A percentile compares a stretch with the other conserved stretches of the same genome.
Evolutionary conservation across 1,284 basidiomycete species (phyloP).

Genomic region (Anthracocystis panici-leucophaei): DNA sequence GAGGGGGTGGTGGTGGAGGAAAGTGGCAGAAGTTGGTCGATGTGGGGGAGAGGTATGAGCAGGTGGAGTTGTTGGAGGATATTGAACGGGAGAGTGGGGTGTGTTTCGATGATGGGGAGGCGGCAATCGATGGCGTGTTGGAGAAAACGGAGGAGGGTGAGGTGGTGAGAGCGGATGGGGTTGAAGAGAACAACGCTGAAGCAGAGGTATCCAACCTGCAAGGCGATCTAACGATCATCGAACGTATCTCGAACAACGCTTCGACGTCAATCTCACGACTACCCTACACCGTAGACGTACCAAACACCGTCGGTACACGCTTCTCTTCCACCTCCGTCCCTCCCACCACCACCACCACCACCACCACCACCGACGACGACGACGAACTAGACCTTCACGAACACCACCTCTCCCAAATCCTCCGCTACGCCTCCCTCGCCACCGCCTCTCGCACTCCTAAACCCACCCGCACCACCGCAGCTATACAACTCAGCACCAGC

Average conservation of each 20-base stretch:
- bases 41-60: conserved; percentile 74
- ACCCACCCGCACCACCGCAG: background rate
- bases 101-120: background rate
- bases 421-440: conserved; percentile 31
- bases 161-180: background rate
- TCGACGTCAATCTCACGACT: conserved; percentile 2
- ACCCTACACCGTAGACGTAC: conserved; percentile 32
- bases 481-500: background rate
- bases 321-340: conserved; percentile 4
- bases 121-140: too few species aligned
- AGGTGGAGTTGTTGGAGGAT: conserved; percentile 47
- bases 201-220: conserved; percentile 12
- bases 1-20: conserved; percentile 81
- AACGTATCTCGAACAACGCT: conserved; percentile 3
- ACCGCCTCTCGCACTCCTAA: conserved; percentile 9
- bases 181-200: background rate
- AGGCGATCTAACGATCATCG: conserved; percentile 26
- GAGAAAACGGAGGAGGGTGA: too few species aligned
- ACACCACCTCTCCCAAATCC: conserved; percentile 22
- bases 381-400: background rate
- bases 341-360: background rate
- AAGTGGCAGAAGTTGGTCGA: conserved; percentile 86
- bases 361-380: conserved; percentile 5
- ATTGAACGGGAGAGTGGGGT: conserved; percentile 26
- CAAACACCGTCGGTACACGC: conserved; percentile 27